Percentiles rank a stretch among this genome's conserved stretches.
phyloP scores from a whole-genome alignment of 768 basidiomycete species.

The Lyophyllum semitale region DNA sequence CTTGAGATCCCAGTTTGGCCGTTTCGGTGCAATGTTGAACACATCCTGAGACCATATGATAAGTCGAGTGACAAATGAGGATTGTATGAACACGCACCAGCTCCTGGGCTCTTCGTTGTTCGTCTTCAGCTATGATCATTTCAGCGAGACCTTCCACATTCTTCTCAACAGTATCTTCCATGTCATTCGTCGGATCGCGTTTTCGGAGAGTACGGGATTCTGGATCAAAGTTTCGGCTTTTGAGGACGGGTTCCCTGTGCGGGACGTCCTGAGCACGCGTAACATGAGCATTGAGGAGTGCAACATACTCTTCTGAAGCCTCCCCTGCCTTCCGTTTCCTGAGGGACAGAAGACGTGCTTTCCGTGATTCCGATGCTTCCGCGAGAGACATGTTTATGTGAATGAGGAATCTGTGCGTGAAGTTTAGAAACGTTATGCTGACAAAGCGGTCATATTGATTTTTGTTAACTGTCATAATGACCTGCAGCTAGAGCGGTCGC shows the following conservation, averaged over 20 bases:
- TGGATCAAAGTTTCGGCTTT: slow-evolving; percentile 88
- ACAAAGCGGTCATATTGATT: slow-evolving; percentile 8
- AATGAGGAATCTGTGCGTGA: no score
- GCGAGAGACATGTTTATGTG: slow-evolving; percentile 53
- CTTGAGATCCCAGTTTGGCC: slow-evolving; percentile 95
- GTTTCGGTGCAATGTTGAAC: slow-evolving; percentile 96
- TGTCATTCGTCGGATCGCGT: slow-evolving; percentile 54
- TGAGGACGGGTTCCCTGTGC: slow-evolving; percentile 50
- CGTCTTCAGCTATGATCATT: slow-evolving; percentile 83
- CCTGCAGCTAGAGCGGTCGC: background rate
- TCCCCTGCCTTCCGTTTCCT: slow-evolving; percentile 71
- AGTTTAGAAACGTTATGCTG: slow-evolving; percentile 7
- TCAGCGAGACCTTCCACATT: slow-evolving; percentile 84
- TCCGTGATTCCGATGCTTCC: slow-evolving; percentile 79
- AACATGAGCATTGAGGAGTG: background rate
- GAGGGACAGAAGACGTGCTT: slow-evolving; percentile 77
- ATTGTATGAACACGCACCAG: slow-evolving; percentile 55
- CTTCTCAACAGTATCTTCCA: slow-evolving; percentile 87
- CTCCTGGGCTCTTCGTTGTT: slow-evolving; percentile 82
- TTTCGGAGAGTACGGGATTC: slow-evolving; percentile 79
- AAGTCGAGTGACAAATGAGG: background rate
- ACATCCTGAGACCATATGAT: slow-evolving; percentile 65
- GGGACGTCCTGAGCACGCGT: slow-evolving; percentile 13
- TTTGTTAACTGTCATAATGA: background rate
- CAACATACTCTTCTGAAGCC: slow-evolving; percentile 38